Base-by-base conservation (phyloP, 1,139 yeast genomes). In the Blastobotrys aristatus region DNA sequence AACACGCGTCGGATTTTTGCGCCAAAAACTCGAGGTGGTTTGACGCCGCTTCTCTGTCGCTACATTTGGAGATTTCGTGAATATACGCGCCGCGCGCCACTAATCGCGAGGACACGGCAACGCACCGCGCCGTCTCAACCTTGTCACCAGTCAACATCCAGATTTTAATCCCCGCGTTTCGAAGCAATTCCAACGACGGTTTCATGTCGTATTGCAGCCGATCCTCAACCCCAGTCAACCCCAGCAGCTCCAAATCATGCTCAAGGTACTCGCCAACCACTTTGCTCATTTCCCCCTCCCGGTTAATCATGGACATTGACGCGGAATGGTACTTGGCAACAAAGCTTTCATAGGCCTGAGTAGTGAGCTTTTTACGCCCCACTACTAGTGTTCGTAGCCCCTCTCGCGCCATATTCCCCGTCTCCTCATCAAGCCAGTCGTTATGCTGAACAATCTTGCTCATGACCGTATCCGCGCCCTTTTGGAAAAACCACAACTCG, bases 91-190 rank as follows among this genome's bases (percentile, higher is more conserved):
- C 97, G 53, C 97, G 78, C 2, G 95, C 77, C 40, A 94, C 92
- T 49, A 94, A 77, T 61, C 90, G 82, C 21, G 97, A 94, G 64
- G 96, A 86, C 16, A 94, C 86, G 21, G 97, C 89, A 32, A 94
- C 97, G 74, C 98, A 92, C 53, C 88, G 79, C 0, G 98, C 98
- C 0, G 99, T 94, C 67, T 94, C 99, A 7, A 92, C 97, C 65
- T 94, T 94, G 64, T 94, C 99, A 55, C 99, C 99, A 0, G 99
- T 94, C 44, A 94, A 72, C 98, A 94, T 94, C 99, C 99, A 94
- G 46, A 94, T 92, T 61, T 88, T 88, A 50, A 94, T 81, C 1
- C 98, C 98, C 0, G 98, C 99, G 68, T 94, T 92, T 57, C 98
- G 75, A 55, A 94, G 73, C 33, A 92, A 73, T 68, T 94, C 99